A percentile compares a stretch with the other conserved stretches of the same genome.
These are phyloP conservation scores for Sarcomyxa edulis DNA, from an alignment of 768 basidiomycete genomes.

Conservation along the genomic window DNA sequence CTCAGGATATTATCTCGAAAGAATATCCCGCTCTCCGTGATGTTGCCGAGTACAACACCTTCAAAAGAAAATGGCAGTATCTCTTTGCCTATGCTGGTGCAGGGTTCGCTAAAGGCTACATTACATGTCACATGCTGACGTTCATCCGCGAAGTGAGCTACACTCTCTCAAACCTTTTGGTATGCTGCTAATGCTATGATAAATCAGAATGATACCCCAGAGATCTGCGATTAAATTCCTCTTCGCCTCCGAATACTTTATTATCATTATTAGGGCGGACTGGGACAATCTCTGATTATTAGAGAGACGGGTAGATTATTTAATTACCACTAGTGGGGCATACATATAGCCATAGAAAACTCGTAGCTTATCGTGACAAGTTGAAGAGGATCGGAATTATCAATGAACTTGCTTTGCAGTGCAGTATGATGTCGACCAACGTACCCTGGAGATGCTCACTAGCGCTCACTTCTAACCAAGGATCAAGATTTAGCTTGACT, in stretches of 20 bases:
- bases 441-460: not conserved
- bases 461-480: no score
- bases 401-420: not conserved
- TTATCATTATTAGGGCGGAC: slow-evolving; percentile 1
- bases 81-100: slow-evolving; percentile 80
- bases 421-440: not conserved
- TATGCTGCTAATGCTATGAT: no score
- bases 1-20: slow-evolving; percentile 48
- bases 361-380: no score
- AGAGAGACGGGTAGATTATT: slow-evolving; percentile 1
- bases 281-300: slow-evolving; percentile 4
- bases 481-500: no score
- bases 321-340: not conserved
- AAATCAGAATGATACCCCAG: slow-evolving; percentile 7
- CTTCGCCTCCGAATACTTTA: not conserved
- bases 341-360: not conserved
- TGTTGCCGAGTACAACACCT: slow-evolving; percentile 52
- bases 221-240: slow-evolving; percentile 3
- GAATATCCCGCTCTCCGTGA: slow-evolving; percentile 61
- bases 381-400: no score
- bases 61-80: slow-evolving; percentile 81
- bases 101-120: slow-evolving; percentile 76
- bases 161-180: no score
- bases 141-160: slow-evolving; percentile 64
- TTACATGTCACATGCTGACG: slow-evolving; percentile 78